Evolutionary conservation across 345 rosid species (phyloP).

Genomic region (Excoecaria agallocha): DNA sequence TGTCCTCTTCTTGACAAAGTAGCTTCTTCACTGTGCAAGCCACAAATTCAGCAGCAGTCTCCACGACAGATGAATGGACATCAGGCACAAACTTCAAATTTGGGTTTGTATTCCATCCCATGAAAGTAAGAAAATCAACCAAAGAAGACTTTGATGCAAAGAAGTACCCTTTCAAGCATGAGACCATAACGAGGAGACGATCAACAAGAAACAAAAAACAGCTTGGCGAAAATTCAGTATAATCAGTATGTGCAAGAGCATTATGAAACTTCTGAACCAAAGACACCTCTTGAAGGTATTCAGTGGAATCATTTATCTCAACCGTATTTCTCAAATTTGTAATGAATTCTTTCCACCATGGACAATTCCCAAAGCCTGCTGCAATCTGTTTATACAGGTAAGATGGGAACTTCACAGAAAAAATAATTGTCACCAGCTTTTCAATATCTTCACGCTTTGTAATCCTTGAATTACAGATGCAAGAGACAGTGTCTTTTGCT

Average conservation of each 20-base stretch:
- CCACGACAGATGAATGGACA: neutral
- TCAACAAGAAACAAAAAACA: neutral
- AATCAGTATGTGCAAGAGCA: neutral
- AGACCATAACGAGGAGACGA: neutral
- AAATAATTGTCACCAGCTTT: neutral
- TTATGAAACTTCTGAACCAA: constrained; percentile 3
- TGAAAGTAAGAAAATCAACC: constrained; percentile 3
- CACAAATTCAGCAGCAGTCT: neutral
- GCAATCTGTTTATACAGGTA: neutral
- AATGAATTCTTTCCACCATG: neutral
- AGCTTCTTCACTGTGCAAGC: neutral
- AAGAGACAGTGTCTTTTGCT: neutral
- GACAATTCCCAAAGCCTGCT: neutral
- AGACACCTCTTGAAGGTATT: neutral
- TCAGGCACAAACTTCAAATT: neutral
- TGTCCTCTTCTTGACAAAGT: neutral
- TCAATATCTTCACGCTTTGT: neutral
- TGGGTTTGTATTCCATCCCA: neutral
- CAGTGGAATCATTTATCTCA: neutral
- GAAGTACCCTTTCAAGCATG: neutral
- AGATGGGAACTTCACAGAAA: neutral
- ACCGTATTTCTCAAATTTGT: neutral
- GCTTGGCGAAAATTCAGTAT: neutral
- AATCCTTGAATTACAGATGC: neutral
- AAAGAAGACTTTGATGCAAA: neutral